Conservation (phyloP, 108 stramenopile species). For the Mayamaea pseudoterrestris region DNA sequence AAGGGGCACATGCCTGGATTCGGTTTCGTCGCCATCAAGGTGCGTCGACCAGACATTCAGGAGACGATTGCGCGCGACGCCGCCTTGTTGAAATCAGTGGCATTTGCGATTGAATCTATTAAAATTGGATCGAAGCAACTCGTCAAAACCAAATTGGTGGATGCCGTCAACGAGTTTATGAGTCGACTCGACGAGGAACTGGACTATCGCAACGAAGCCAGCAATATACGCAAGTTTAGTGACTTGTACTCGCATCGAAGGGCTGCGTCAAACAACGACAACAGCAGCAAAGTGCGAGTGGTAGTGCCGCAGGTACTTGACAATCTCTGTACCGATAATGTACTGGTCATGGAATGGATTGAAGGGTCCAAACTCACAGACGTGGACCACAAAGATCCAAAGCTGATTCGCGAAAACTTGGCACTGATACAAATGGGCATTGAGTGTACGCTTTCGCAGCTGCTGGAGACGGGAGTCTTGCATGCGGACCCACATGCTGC, state of each 20-base stretch:
- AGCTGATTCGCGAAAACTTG: slow-evolving; percentile 31
- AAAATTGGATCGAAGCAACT: slow-evolving; percentile 9
- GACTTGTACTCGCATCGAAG: slow-evolving; percentile 47
- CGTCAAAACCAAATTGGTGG: slow-evolving; percentile 33
- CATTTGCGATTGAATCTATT: slow-evolving; percentile 36
- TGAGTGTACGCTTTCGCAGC: slow-evolving; percentile 58
- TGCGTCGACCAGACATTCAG: slow-evolving; percentile 46
- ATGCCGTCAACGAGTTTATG: slow-evolving; percentile 63
- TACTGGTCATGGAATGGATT: slow-evolving; percentile 93
- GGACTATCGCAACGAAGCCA: slow-evolving; percentile 88
- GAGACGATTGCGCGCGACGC: slow-evolving; percentile 40
- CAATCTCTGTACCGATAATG: slow-evolving; percentile 65
- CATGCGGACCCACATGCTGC: slow-evolving; percentile 74
- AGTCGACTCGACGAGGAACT: slow-evolving; percentile 64
- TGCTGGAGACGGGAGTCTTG: slow-evolving; percentile 57
- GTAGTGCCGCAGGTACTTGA: slow-evolving; percentile 77
- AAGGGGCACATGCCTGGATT: slow-evolving; percentile 26
- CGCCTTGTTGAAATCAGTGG: slow-evolving; percentile 22
- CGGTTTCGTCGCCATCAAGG: slow-evolving; percentile 60
- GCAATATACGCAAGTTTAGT: slow-evolving; percentile 49
- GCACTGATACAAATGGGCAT: slow-evolving; percentile 51
- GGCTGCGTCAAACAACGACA: too few species aligned
- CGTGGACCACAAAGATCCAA: slow-evolving; percentile 7
- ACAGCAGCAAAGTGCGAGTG: slow-evolving; percentile 54
- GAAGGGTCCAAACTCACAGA: slow-evolving; percentile 62